These are phyloP conservation scores for Kwoniella shandongensis DNA, from an alignment of 768 basidiomycete species.

Conservation along the genomic window DNA sequence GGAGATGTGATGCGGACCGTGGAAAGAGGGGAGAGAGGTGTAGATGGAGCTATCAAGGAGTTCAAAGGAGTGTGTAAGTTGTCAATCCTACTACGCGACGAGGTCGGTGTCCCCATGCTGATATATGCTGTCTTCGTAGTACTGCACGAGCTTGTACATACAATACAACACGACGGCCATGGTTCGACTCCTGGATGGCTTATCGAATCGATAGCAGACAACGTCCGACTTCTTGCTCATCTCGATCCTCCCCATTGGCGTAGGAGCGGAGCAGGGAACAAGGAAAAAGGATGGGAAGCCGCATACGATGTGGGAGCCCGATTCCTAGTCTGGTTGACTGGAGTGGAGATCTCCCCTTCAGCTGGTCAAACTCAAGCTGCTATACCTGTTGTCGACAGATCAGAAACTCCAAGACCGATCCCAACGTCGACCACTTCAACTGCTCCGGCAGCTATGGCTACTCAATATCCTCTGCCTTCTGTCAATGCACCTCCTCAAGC, in stretches of 20 bases:
- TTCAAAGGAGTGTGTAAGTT: conserved; percentile 47
- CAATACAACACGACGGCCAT: conserved; percentile 41
- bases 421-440: neutral
- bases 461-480: conserved; percentile 9
- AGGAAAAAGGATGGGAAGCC: conserved; percentile 39
- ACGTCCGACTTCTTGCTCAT: conserved; percentile 28
- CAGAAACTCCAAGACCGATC: neutral
- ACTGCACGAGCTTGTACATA: conserved; percentile 44
- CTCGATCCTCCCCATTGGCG: conserved; percentile 41
- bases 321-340: conserved; percentile 36
- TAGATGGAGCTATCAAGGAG: conserved; percentile 30
- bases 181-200: conserved; percentile 37
- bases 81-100: neutral
- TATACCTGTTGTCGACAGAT: neutral
- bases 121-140: conserved; percentile 13
- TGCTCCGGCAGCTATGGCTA: conserved; percentile 13
- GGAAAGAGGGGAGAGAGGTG: conserved; percentile 15
- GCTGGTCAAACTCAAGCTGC: neutral
- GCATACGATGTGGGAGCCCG: conserved; percentile 42
- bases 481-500: neutral
- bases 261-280: conserved; percentile 29
- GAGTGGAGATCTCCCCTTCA: neutral
- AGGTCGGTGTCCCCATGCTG: neutral
- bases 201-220: conserved; percentile 42
- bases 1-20: conserved; percentile 27